Conservation (phyloP, 352 stramenopile species). For the Pythium rhizo-oryzae region DNA sequence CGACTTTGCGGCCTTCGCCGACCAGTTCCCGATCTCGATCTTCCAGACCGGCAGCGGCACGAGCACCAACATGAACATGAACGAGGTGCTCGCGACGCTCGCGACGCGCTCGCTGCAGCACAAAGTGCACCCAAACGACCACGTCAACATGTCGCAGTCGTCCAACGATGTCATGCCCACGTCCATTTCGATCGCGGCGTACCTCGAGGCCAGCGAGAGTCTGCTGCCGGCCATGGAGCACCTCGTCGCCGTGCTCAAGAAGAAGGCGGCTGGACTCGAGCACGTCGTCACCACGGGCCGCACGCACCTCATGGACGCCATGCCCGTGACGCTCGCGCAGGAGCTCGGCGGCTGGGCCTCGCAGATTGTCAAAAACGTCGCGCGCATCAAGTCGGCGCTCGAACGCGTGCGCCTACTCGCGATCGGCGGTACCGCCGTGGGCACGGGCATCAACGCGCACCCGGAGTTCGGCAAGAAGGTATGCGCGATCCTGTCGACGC, state of each 20-base stretch:
- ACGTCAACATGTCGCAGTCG: constrained; percentile 76
- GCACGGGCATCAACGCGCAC: constrained; percentile 66
- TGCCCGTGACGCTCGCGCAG: constrained; percentile 55
- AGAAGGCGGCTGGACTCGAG: constrained; percentile 42
- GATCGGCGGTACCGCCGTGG: constrained; percentile 62
- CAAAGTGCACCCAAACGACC: constrained; percentile 84
- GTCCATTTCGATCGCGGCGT: constrained; percentile 53
- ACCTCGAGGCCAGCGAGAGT: constrained; percentile 49
- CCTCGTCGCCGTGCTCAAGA: constrained; percentile 37
- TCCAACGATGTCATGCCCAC: constrained; percentile 71
- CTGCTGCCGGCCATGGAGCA: constrained; percentile 69
- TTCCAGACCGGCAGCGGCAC: constrained; percentile 95
- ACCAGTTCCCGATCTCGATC: constrained; percentile 60
- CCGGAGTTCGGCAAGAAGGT: constrained; percentile 49
- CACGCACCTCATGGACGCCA: constrained; percentile 81
- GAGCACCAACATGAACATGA: constrained; percentile 99
- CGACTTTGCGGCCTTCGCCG: constrained; percentile 36
- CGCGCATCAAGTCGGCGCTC: constrained; percentile 46
- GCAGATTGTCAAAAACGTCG: constrained; percentile 61
- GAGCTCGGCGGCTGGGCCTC: constrained; percentile 52
- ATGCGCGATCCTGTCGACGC: constrained; percentile 39
- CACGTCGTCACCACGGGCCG: constrained; percentile 60
- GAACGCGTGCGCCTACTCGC: constrained; percentile 52
- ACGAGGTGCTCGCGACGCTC: constrained; percentile 95
- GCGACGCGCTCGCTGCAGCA: constrained; percentile 62